Evolutionary conservation across 257 asterid species (phyloP), one percentile per base, ranked within the genome.

Genomic region (Schizonepeta tenuifolia): DNA sequence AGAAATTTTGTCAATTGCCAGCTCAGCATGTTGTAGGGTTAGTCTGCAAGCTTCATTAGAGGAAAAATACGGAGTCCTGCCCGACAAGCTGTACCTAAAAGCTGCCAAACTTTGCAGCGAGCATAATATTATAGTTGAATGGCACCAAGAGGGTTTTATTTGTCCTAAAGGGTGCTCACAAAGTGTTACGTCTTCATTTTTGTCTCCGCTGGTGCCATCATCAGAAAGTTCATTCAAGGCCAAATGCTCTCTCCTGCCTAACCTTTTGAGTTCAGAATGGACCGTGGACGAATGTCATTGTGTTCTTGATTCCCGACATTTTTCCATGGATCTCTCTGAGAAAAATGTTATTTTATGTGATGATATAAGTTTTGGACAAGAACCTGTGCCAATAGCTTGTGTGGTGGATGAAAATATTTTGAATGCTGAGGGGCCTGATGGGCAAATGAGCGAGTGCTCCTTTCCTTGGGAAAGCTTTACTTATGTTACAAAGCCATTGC

Each of bases 401-500:
- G 97, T 90, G 77, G 93, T 95, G 72, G 98, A 95, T 74, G 99
- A 95, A 74, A 86, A 76, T 82, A 90, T 94, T 64, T 81, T 94
- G 83, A 93, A 91, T 75, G 87, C 95, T 6, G 96, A 91, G 87
- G 99, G 89, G 68, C 65, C 83, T 70, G 97, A 91, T 77, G 96
- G 90, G 50, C 96, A 88, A 74, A 79, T 79, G 75, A 62, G 81
- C 9, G 90, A 86, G 49, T 78, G 77, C 71, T 83, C 92, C 62
- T 86, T 88, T 78, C 99, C 99, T 15, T 95, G 99, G 99, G 99
- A 92, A 84, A 84, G 94, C 89, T 90, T 90, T 84, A 90, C 86
- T 9, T 95, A 95, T 62, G 83, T 86, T 47, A 95, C 90, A 18
- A 95, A 86, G 78, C 84, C 97, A n/a, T 41, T 87, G 79, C 81